phyloP scores from a whole-genome alignment of 2,329 filamentous ascomycete genomes.

The Hypomyces rosellus region DNA sequence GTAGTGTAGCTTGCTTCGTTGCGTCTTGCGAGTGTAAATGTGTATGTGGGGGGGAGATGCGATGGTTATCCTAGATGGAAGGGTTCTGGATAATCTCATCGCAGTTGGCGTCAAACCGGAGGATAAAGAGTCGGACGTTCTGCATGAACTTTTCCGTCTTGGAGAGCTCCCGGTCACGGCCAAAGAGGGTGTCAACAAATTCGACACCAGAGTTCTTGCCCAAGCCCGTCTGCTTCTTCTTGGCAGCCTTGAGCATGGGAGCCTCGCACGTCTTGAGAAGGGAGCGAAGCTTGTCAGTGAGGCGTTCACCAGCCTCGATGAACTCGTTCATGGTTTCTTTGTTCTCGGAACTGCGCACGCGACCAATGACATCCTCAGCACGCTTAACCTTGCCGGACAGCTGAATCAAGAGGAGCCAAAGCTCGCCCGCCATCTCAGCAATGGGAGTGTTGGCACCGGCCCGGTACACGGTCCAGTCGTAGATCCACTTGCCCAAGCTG shows the following conservation, averaged over 20 bases:
- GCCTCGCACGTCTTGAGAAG: constrained; percentile 87
- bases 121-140: constrained; percentile 78
- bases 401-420: constrained; percentile 93
- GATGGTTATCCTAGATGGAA: constrained; percentile 37
- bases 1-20: too few relatives aligned
- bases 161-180: constrained; percentile 80
- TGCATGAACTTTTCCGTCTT: constrained; percentile 92
- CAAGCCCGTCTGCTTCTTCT: constrained; percentile 61
- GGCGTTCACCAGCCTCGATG: constrained; percentile 77
- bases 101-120: constrained; percentile 94
- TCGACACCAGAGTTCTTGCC: constrained; percentile 89
- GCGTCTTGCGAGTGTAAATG: too few relatives aligned
- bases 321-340: constrained; percentile 84
- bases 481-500: constrained; percentile 98
- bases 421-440: constrained; percentile 83
- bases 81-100: constrained; percentile 72
- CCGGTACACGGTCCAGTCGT: constrained; percentile 96
- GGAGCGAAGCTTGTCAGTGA: constrained; percentile 78
- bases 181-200: constrained; percentile 95
- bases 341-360: constrained; percentile 67
- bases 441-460: constrained; percentile 77
- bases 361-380: constrained; percentile 68
- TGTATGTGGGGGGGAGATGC: too few relatives aligned
- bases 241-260: constrained; percentile 88
- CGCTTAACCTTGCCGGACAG: constrained; percentile 90